Conservation (phyloP, 805 yeast species). For the Teunomyces cretensis region DNA sequence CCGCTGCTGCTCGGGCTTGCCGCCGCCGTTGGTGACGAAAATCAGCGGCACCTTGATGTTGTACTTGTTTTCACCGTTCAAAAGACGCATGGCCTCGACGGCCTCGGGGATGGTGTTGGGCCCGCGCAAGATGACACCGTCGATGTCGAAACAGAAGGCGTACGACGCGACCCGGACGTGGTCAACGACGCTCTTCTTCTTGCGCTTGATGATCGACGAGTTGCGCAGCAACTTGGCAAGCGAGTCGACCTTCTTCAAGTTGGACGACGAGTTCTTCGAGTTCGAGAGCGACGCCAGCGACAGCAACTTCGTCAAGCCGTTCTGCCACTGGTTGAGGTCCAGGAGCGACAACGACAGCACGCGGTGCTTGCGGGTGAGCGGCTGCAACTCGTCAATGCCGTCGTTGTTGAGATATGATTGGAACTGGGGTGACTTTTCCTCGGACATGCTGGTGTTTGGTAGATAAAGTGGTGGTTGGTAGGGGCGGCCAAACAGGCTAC, state of each 20-base stretch:
- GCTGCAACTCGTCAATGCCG: slow-evolving; percentile 67
- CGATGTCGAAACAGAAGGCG: slow-evolving; percentile 92
- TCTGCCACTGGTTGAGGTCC: slow-evolving; percentile 65
- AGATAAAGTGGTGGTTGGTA: not conserved
- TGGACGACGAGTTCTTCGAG: slow-evolving; percentile 26
- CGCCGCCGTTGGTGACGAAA: slow-evolving; percentile 91
- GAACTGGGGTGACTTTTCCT: slow-evolving; percentile 19
- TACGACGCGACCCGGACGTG: slow-evolving; percentile 75
- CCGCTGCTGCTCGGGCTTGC: slow-evolving; percentile 73
- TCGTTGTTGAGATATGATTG: slow-evolving; percentile 69
- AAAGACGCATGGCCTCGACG: slow-evolving; percentile 63
- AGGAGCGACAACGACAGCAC: slow-evolving; percentile 67
- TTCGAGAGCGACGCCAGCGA: slow-evolving; percentile 34
- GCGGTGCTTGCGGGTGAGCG: slow-evolving; percentile 58
- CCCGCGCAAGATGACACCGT: slow-evolving; percentile 85
- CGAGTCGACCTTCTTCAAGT: slow-evolving; percentile 44
- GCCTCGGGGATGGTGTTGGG: slow-evolving; percentile 85
- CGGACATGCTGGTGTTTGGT: not conserved
- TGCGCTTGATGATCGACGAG: slow-evolving; percentile 45
- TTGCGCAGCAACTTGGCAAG: slow-evolving; percentile 47
- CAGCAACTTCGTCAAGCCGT: slow-evolving; percentile 41
- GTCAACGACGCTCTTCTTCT: slow-evolving; percentile 55
- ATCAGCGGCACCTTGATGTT: slow-evolving; percentile 79
- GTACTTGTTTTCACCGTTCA: slow-evolving; percentile 76
- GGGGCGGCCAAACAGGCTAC: not conserved